Percentiles rank a stretch among this genome's conserved stretches.
Conservation (phyloP, 257 asterid species). For the Solanum pinnatisectum region DNA sequence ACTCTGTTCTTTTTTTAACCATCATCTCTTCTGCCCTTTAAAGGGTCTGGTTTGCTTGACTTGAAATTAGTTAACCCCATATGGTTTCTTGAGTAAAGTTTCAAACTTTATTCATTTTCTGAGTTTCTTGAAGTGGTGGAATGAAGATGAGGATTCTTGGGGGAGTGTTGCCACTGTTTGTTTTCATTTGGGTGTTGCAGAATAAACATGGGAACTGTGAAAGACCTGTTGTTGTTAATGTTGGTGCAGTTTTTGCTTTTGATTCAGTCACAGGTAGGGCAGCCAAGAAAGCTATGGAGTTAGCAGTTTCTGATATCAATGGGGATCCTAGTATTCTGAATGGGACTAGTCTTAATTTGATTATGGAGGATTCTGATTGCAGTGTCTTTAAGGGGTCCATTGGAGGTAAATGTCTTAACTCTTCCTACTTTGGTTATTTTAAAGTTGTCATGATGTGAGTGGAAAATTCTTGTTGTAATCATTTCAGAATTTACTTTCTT, state of each 20-base stretch:
- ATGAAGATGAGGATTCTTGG: constrained; percentile 3
- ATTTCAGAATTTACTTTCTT: not conserved
- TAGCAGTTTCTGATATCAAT: constrained; percentile 44
- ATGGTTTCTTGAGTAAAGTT: not conserved
- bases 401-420: constrained; percentile 11
- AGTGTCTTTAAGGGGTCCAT: constrained; percentile 37
- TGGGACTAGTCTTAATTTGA: constrained; percentile 20
- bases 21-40: not conserved
- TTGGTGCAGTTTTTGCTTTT: constrained; percentile 33
- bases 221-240: constrained; percentile 26
- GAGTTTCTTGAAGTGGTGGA: not conserved
- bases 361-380: constrained; percentile 26
- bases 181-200: not conserved
- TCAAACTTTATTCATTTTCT: not conserved
- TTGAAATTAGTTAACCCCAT: not conserved
- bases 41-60: not conserved
- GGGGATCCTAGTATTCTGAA: constrained; percentile 28
- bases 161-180: not conserved
- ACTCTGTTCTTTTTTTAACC: not conserved
- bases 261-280: constrained; percentile 35
- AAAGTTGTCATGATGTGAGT: not conserved
- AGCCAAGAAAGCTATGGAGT: constrained; percentile 36
- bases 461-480: not conserved
- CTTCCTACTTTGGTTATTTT: not conserved
- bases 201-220: constrained; percentile 5